A percentile compares a stretch with the other conserved stretches of the same genome.
phyloP scores from a whole-genome alignment of 1,284 basidiomycete species.

The Cutaneotrichosporon cavernicola region DNA sequence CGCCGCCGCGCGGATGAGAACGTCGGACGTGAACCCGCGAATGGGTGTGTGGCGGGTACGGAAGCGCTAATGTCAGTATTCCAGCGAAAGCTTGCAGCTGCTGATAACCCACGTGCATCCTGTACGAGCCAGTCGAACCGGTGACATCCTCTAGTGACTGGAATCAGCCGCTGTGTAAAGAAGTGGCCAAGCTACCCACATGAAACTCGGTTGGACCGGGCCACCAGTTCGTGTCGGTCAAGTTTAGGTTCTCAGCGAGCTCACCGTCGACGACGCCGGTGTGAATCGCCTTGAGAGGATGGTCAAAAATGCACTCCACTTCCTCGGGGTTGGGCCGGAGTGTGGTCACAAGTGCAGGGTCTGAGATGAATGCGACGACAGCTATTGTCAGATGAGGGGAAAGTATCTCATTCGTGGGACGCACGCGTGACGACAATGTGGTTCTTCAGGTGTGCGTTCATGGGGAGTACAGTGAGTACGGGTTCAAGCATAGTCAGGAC shows the following conservation, averaged over 20 bases:
- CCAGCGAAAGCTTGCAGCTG: not conserved
- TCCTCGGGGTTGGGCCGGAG: conserved; percentile 65
- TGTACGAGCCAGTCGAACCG: conserved; percentile 60
- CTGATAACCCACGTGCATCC: conserved; percentile 41
- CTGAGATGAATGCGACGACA: conserved; percentile 68
- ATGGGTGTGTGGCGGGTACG: conserved; percentile 70
- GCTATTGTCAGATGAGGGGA: conserved; percentile 57
- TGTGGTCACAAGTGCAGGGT: conserved; percentile 57
- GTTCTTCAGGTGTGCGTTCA: conserved; percentile 46
- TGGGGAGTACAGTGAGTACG: conserved; percentile 71
- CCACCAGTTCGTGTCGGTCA: conserved; percentile 68
- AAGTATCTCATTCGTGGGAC: not conserved
- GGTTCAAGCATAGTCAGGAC: conserved; percentile 68
- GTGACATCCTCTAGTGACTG: conserved; percentile 44
- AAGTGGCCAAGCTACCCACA: conserved; percentile 45
- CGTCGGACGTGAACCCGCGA: conserved; percentile 77
- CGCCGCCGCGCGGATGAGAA: conserved; percentile 67
- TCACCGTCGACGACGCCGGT: conserved; percentile 56
- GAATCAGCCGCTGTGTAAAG: conserved; percentile 8
- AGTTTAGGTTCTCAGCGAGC: conserved; percentile 57
- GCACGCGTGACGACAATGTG: conserved; percentile 53
- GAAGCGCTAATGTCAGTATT: conserved; percentile 69
- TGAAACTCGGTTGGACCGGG: conserved; percentile 67
- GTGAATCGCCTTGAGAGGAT: conserved; percentile 68
- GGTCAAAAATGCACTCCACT: conserved; percentile 73